Evolutionary conservation across 176 grass and related monocot species (phyloP).

Genomic region (Oryza brachyantha): DNA sequence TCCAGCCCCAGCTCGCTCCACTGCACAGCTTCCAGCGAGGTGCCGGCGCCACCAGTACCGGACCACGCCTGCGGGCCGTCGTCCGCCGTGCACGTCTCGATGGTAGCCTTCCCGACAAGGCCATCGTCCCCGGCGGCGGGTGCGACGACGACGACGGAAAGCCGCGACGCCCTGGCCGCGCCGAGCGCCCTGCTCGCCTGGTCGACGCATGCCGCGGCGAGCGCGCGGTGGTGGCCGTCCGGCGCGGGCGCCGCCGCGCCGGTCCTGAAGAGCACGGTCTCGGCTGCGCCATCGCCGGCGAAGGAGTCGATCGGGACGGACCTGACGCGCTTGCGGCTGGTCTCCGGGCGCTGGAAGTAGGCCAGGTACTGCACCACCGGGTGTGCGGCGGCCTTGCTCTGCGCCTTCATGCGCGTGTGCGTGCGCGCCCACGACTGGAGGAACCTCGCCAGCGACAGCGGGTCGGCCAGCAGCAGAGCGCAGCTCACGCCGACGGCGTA

Average conservation of each 20-base stretch:
- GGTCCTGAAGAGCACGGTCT: slow-evolving; percentile 48
- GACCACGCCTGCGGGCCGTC: neutral
- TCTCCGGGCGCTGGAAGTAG: slow-evolving; percentile 51
- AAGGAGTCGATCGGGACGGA: slow-evolving; percentile 45
- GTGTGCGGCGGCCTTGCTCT: slow-evolving; percentile 5
- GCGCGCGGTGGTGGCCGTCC: neutral
- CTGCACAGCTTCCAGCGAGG: neutral
- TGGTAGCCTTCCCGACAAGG: neutral
- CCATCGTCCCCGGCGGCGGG: neutral
- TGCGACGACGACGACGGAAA: slow-evolving; percentile 33
- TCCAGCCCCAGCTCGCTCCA: slow-evolving; percentile 66
- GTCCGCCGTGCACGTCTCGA: slow-evolving; percentile 33
- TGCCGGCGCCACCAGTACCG: neutral
- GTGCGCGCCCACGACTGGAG: slow-evolving; percentile 60
- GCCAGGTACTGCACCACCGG: slow-evolving; percentile 59
- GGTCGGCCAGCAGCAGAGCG: slow-evolving; percentile 63
- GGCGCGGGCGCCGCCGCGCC: neutral
- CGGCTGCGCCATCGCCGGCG: neutral
- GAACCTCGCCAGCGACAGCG: slow-evolving; percentile 54
- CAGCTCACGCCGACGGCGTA: slow-evolving; percentile 79
- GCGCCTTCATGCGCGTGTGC: slow-evolving; percentile 46
- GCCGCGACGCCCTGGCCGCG: neutral
- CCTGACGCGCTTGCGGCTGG: slow-evolving; percentile 26
- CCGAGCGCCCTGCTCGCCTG: slow-evolving; percentile 24
- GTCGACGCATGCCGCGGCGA: slow-evolving; percentile 43